Conservation (phyloP, 2,329 filamentous ascomycete species). For the Rutstroemia sp. region DNA sequence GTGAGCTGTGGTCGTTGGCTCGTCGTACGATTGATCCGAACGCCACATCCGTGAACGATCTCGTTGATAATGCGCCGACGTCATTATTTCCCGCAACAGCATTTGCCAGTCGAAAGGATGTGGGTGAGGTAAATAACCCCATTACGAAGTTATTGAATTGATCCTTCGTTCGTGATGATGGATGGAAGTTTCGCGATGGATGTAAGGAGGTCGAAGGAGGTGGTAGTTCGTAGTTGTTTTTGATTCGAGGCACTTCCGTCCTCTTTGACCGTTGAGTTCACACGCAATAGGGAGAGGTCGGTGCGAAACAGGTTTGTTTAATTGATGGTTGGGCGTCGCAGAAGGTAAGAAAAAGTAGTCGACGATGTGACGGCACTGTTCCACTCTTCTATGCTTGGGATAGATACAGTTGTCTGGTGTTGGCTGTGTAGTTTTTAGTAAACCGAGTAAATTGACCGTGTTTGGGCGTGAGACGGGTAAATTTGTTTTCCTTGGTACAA, state of each 20-base stretch:
- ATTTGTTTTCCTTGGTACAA: no score
- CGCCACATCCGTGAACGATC: conserved; percentile 19
- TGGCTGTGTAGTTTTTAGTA: no score
- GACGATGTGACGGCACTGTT: neutral
- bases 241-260: conserved; percentile 2
- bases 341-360: neutral
- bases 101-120: conserved; percentile 36
- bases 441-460: no score
- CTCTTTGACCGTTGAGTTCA: neutral
- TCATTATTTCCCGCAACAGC: conserved; percentile 27
- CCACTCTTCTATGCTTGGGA: no score
- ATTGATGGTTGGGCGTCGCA: neutral
- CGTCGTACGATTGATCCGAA: conserved; percentile 15
- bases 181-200: neutral
- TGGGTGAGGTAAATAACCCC: conserved; percentile 39
- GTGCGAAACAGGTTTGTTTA: no score
- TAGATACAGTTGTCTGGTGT: no score
- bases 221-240: neutral
- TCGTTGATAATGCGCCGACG: conserved; percentile 17
- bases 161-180: neutral
- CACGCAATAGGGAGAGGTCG: neutral
- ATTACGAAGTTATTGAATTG: conserved; percentile 20
- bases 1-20: conserved; percentile 24
- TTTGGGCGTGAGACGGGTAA: no score
- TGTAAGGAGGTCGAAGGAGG: neutral